These are phyloP conservation scores for Kernera saxatilis DNA, from an alignment of 345 rosid species.

Conservation along the genomic window DNA sequence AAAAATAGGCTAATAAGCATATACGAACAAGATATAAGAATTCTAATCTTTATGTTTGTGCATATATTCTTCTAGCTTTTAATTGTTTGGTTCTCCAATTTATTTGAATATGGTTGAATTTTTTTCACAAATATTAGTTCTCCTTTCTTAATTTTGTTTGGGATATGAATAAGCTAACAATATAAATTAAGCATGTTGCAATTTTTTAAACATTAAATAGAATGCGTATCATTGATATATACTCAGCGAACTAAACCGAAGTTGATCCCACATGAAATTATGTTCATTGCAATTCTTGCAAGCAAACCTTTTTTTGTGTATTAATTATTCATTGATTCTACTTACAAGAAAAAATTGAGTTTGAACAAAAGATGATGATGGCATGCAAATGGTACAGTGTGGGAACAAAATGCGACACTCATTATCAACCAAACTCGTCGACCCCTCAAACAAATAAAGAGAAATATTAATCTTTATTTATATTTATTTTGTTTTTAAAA, in stretches of 20 bases:
- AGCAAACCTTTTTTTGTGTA: constrained; percentile 10
- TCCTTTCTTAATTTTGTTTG: too few species aligned
- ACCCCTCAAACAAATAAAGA: constrained; percentile 1
- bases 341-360: constrained; percentile 9
- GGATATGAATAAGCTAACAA: too few species aligned
- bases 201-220: not conserved
- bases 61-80: too few species aligned
- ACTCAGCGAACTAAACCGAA: constrained; percentile 19
- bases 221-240: not conserved
- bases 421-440: constrained; percentile 35
- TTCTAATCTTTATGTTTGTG: too few species aligned
- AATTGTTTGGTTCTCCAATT: too few species aligned
- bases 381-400: constrained; percentile 35
- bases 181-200: too few species aligned
- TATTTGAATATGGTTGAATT: too few species aligned
- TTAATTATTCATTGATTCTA: constrained; percentile 3
- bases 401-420: constrained; percentile 34
- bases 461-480: not conserved
- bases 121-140: too few species aligned
- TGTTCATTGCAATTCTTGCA: constrained; percentile 15
- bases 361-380: constrained; percentile 27
- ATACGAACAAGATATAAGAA: too few species aligned
- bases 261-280: constrained; percentile 25
- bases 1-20: too few species aligned
- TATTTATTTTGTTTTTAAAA: not conserved